phyloP scores from a whole-genome alignment of 2,329 filamentous ascomycete genomes.

The Penicillium sp. region DNA sequence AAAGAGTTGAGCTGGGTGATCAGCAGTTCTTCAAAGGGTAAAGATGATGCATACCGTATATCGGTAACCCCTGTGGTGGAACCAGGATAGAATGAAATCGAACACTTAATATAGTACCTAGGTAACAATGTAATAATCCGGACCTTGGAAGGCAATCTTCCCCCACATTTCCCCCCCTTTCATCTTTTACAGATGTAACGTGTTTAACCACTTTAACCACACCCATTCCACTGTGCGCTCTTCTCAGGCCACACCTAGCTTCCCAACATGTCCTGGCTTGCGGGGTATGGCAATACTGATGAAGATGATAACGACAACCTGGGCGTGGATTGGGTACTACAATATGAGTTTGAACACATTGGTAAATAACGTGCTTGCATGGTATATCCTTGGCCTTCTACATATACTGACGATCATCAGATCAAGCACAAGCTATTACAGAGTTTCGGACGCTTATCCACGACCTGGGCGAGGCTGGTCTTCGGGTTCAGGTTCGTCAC shows the following conservation, averaged over 20 bases:
- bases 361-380: conserved; percentile 48
- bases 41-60: neutral
- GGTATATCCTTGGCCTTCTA: neutral
- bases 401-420: conserved; percentile 43
- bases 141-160: neutral
- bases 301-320: conserved; percentile 58
- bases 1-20: neutral
- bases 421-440: conserved; percentile 65
- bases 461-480: conserved; percentile 72
- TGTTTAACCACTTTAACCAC: neutral
- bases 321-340: conserved; percentile 84
- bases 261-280: conserved; percentile 29
- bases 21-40: neutral
- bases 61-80: neutral
- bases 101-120: neutral
- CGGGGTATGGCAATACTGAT: conserved; percentile 18
- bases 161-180: neutral
- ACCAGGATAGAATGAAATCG: neutral
- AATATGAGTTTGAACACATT: conserved; percentile 68
- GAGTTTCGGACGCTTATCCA: conserved; percentile 76
- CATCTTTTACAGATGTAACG: neutral
- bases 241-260: neutral
- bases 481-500: conserved; percentile 81
- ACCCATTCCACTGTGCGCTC: neutral
- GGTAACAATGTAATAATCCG: neutral